phyloP scores from a whole-genome alignment of 140 eudicot species.

The Senecio squalidus region DNA sequence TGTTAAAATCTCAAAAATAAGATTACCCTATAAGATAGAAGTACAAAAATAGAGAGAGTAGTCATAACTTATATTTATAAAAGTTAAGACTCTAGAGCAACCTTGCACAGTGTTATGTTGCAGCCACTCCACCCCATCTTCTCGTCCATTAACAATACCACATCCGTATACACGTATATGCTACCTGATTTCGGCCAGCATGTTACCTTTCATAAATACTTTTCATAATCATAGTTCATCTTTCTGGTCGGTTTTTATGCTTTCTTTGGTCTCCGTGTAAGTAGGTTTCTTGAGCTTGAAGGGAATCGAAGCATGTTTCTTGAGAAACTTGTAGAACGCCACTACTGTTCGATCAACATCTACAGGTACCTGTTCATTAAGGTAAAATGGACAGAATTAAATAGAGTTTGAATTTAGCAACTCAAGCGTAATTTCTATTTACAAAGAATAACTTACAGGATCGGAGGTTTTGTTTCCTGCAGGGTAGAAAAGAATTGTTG shows the following conservation, averaged over 20 bases:
- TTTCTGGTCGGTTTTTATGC: slow-evolving; percentile 28
- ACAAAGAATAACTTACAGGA: slow-evolving; percentile 53
- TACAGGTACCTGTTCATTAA: slow-evolving; percentile 49
- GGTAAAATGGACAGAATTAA: neutral
- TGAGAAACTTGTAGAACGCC: slow-evolving; percentile 80
- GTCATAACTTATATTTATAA: neutral
- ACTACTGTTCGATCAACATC: slow-evolving; percentile 83
- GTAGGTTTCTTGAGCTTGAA: slow-evolving; percentile 85
- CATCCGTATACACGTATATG: slow-evolving; percentile 10
- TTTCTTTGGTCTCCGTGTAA: slow-evolving; percentile 36
- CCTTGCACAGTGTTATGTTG: neutral
- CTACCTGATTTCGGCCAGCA: neutral
- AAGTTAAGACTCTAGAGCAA: neutral
- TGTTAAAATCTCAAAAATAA: neutral
- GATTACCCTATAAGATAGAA: neutral
- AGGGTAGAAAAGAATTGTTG: slow-evolving; percentile 79
- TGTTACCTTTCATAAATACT: slow-evolving; percentile 3
- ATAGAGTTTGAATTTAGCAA: neutral
- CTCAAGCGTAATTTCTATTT: neutral
- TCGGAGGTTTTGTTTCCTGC: slow-evolving; percentile 87
- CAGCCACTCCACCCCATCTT: neutral
- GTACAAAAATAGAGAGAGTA: neutral
- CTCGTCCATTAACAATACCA: neutral
- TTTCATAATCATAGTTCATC: slow-evolving; percentile 52
- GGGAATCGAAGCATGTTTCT: slow-evolving; percentile 83